Conservation (phyloP, 202 grass and related monocot genomes). For the Panicum virgatum region DNA sequence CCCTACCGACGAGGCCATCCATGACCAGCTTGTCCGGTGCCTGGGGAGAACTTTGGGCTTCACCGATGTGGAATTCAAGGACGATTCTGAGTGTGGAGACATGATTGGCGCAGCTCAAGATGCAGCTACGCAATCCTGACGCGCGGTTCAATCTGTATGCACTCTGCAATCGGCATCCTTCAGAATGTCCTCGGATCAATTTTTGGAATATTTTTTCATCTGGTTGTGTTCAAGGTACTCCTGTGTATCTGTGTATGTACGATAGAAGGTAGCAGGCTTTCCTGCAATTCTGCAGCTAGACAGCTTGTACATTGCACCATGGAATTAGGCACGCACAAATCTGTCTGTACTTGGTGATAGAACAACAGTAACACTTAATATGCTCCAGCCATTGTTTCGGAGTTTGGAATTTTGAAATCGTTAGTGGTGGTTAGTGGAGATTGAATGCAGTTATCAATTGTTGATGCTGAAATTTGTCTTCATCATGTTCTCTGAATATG, state of each 20-base stretch:
- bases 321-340: background rate
- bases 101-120: constrained; percentile 19
- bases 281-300: background rate
- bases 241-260: background rate
- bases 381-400: background rate
- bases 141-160: too few species aligned
- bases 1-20: constrained; percentile 71
- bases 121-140: constrained; percentile 7
- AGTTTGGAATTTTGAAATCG: too few species aligned
- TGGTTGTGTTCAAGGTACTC: background rate
- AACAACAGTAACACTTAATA: background rate
- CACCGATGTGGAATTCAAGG: constrained; percentile 45
- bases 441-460: background rate
- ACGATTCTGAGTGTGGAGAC: constrained; percentile 34
- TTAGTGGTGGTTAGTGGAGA: too few species aligned
- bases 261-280: background rate
- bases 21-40: constrained; percentile 70
- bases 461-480: background rate
- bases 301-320: background rate
- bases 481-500: background rate
- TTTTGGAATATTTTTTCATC: background rate
- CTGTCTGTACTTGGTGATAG: background rate
- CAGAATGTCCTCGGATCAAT: constrained; percentile 17
- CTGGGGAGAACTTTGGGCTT: constrained; percentile 57
- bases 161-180: background rate